These are phyloP conservation scores for Backusella morwellensis DNA, from an alignment of 192 early-diverging fungal genomes.

Conservation along the genomic window DNA sequence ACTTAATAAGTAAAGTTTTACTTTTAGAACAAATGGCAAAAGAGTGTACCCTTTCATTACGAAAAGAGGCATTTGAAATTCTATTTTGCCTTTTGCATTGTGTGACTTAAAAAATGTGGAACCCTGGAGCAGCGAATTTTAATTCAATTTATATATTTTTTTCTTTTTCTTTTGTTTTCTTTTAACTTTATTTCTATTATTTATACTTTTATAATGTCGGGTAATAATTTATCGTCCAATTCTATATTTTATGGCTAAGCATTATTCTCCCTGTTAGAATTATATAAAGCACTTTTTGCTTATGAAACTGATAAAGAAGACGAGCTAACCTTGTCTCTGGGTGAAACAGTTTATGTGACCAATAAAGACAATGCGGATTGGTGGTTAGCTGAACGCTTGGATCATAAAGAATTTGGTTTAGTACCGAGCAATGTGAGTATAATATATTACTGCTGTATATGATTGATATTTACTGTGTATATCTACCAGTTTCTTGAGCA, in stretches of 20 bases:
- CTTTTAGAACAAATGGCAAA: not conserved
- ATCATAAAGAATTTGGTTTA: constrained; percentile 34
- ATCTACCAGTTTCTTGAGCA: constrained; percentile 18
- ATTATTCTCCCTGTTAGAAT: not conserved
- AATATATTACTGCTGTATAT: not conserved
- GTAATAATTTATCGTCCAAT: not conserved
- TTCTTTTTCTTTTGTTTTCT: not conserved
- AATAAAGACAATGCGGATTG: constrained; percentile 51
- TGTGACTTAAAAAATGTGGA: not conserved
- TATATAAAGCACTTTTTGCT: constrained; percentile 34
- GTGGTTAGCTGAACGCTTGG: constrained; percentile 46
- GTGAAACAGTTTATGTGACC: constrained; percentile 55
- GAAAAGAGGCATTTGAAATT: not conserved
- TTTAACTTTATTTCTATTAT: not conserved
- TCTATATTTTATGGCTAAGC: not conserved
- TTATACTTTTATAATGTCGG: not conserved
- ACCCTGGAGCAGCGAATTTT: not conserved
- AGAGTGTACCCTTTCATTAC: not conserved
- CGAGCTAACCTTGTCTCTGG: constrained; percentile 55
- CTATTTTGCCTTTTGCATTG: not conserved
- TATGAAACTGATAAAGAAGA: constrained; percentile 62
- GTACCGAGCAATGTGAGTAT: constrained; percentile 47
- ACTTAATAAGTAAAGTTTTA: not conserved
- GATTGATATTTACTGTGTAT: not conserved
- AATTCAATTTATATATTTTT: not conserved